Percentiles rank a stretch among this genome's conserved stretches.
Conservation (phyloP, 106 monocot species). For the Narthecium ossifragum region DNA sequence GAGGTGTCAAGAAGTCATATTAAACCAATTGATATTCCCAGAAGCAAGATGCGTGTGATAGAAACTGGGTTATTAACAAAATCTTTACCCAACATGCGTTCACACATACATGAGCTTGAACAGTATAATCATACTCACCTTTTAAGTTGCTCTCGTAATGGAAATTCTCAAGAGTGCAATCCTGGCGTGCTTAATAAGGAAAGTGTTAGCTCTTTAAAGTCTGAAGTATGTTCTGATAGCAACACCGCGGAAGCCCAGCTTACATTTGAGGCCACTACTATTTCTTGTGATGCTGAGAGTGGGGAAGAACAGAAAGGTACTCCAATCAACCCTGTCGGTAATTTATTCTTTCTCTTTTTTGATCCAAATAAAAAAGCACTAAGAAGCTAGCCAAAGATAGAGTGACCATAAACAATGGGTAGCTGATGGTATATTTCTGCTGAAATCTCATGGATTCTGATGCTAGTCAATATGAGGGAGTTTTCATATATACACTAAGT, state of each 20-base stretch:
- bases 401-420: no score
- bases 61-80: constrained; percentile 10
- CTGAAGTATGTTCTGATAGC: constrained; percentile 10
- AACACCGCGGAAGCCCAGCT: constrained; percentile 1
- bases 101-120: constrained; percentile 52
- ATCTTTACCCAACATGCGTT: constrained; percentile 59
- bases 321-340: constrained; percentile 41
- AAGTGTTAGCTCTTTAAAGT: constrained; percentile 10
- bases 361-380: no score
- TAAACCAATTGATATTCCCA: constrained; percentile 44
- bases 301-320: constrained; percentile 3
- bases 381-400: no score
- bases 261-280: constrained; percentile 12
- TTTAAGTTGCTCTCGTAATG: constrained; percentile 38
- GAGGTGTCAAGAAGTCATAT: constrained; percentile 11
- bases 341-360: neutral
- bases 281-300: constrained; percentile 10
- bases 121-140: constrained; percentile 21
- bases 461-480: no score
- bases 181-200: constrained; percentile 14
- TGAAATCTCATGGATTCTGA: no score
- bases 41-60: constrained; percentile 5
- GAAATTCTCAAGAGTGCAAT: constrained; percentile 11
- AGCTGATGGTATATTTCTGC: no score
- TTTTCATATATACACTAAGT: no score